Evolutionary conservation across 176 grass and related monocot species (phyloP).

Genomic region (Canna indica): DNA sequence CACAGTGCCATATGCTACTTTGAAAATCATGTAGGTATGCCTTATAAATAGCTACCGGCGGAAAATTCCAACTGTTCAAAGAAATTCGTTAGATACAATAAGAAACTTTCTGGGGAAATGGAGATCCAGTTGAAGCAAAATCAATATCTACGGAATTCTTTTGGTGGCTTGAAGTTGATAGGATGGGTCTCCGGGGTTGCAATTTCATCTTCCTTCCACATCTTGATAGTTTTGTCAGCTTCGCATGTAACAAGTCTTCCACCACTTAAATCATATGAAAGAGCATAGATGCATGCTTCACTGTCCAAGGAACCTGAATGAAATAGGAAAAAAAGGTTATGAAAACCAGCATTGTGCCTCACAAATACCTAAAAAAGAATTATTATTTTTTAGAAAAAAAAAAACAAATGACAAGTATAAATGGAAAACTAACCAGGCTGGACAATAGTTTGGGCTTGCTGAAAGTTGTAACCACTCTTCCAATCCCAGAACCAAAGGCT

Average conservation of each 20-base stretch:
- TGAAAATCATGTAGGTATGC: too few relatives aligned
- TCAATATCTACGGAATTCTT: conserved; percentile 75
- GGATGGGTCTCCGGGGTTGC: conserved; percentile 83
- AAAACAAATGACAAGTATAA: not conserved
- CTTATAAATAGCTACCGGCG: too few relatives aligned
- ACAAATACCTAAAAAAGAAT: not conserved
- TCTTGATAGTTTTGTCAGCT: conserved; percentile 96
- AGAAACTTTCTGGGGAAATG: too few relatives aligned
- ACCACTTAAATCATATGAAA: conserved; percentile 80
- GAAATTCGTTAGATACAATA: too few relatives aligned
- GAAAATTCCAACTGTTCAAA: too few relatives aligned
- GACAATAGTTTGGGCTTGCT: conserved; percentile 90
- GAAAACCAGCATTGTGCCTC: too few relatives aligned
- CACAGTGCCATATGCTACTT: too few relatives aligned
- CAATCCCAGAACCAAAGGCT: conserved; percentile 99
- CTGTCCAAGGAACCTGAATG: conserved; percentile 79
- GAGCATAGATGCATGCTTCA: conserved; percentile 84
- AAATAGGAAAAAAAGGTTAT: conserved; percentile 5
- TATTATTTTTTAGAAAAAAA: not conserved
- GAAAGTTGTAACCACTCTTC: conserved; percentile 99
- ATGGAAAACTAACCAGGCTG: conserved; percentile 56
- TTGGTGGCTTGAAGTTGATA: conserved; percentile 88
- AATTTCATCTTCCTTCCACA: conserved; percentile 88
- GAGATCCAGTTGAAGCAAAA: not conserved
- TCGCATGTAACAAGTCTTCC: conserved; percentile 78